These are phyloP conservation scores for Hebeloma cylindrosporum DNA, from an alignment of 768 basidiomycete genomes.

Conservation along the genomic window DNA sequence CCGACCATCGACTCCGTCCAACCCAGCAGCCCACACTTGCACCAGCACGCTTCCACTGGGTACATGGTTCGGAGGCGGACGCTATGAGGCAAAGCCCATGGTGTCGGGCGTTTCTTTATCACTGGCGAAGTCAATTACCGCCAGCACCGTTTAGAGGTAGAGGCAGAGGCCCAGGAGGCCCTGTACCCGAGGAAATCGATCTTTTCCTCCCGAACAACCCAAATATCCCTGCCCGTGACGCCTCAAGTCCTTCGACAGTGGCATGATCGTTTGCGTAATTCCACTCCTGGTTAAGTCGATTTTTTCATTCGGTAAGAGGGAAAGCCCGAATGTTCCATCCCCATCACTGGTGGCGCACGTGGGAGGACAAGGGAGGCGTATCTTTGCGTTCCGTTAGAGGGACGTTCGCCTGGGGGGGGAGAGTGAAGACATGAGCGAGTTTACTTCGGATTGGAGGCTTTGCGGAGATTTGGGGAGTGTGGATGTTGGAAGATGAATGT, in stretches of 20 bases:
- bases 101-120: constrained; percentile 8
- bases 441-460: constrained; percentile 24
- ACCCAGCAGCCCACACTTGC: constrained; percentile 86
- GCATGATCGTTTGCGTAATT: constrained; percentile 86
- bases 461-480: constrained; percentile 11
- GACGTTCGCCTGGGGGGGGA: constrained; percentile 33
- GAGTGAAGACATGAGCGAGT: constrained; percentile 18
- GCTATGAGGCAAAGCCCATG: constrained; percentile 68
- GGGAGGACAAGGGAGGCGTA: constrained; percentile 56
- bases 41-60: constrained; percentile 71
- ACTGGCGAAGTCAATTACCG: no score
- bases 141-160: not conserved
- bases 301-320: constrained; percentile 39
- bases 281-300: constrained; percentile 79
- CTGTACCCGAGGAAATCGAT: constrained; percentile 1
- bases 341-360: constrained; percentile 41
- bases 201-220: constrained; percentile 19
- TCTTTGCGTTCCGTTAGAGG: constrained; percentile 58
- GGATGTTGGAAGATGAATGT: not conserved
- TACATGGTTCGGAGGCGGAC: constrained; percentile 72
- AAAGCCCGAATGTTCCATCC: constrained; percentile 9
- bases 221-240: constrained; percentile 14
- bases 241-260: constrained; percentile 62
- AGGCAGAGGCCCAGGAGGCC: constrained; percentile 1
- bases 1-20: constrained; percentile 73